These are phyloP conservation scores for Vitis rotundifolia DNA, from an alignment of 164 flowering plant genomes.

Conservation along the genomic window DNA sequence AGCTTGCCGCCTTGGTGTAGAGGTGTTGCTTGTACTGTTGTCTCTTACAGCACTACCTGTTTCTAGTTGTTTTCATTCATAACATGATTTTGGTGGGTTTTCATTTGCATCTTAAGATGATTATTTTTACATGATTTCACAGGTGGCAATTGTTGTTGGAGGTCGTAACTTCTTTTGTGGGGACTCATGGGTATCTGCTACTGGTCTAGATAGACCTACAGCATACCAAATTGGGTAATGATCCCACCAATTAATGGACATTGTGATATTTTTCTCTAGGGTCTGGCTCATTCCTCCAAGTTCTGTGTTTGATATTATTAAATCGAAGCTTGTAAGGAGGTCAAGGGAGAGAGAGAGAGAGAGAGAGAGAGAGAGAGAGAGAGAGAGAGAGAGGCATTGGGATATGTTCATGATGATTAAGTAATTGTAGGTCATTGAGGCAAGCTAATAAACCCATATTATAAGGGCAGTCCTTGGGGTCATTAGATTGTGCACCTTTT, in stretches of 20 bases:
- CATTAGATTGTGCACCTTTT: too few species aligned
- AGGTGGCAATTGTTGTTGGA: slow-evolving; percentile 97
- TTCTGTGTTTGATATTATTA: background rate
- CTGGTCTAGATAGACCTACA: slow-evolving; percentile 81
- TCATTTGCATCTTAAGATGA: slow-evolving; percentile 3
- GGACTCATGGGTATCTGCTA: slow-evolving; percentile 76
- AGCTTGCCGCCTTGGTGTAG: slow-evolving; percentile 79
- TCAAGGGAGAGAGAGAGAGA: too few species aligned
- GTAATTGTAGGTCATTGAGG: too few species aligned
- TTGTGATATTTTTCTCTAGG: background rate
- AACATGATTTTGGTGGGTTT: background rate
- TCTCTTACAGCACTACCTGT: background rate
- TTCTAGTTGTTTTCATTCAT: too few species aligned
- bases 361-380: too few species aligned
- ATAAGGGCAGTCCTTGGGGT: too few species aligned
- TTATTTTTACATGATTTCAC: slow-evolving; percentile 7
- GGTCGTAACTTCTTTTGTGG: slow-evolving; percentile 96
- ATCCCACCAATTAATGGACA: too few species aligned
- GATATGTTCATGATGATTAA: too few species aligned
- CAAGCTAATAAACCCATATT: too few species aligned
- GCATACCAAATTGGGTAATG: slow-evolving; percentile 90
- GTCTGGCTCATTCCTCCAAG: background rate
- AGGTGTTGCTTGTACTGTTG: slow-evolving; percentile 44
- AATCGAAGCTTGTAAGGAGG: too few species aligned
- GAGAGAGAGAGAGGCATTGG: too few species aligned